Conservation (phyloP, 2,329 filamentous ascomycete species). For the Pseudopithomyces chartarum region DNA sequence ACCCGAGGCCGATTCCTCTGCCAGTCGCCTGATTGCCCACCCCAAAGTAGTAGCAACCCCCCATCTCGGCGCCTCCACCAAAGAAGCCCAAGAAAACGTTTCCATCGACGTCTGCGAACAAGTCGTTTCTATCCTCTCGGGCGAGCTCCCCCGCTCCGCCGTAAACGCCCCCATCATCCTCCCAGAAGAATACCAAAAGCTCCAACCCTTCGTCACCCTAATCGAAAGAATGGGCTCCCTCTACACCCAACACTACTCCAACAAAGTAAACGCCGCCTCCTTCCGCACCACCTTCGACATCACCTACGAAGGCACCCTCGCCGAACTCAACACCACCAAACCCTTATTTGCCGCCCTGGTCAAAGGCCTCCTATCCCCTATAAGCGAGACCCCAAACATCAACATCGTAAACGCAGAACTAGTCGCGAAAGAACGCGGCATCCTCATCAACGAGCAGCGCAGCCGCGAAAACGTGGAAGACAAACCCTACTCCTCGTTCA, state of each 20-base stretch:
- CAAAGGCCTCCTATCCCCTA: conserved; percentile 73
- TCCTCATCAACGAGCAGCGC: conserved; percentile 76
- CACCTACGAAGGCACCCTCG: conserved; percentile 76
- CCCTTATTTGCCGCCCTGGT: conserved; percentile 79
- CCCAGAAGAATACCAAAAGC: conserved; percentile 77
- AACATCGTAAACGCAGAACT: conserved; percentile 84
- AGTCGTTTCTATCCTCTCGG: conserved; percentile 73
- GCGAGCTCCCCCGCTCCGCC: conserved; percentile 74
- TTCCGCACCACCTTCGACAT: conserved; percentile 75
- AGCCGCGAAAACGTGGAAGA: conserved; percentile 64
- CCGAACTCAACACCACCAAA: conserved; percentile 73
- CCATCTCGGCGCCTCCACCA: conserved; percentile 78
- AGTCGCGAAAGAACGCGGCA: conserved; percentile 76
- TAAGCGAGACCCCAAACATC: conserved; percentile 71
- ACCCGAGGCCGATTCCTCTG: conserved; percentile 62
- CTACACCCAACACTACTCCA: conserved; percentile 76
- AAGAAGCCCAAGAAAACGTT: conserved; percentile 84
- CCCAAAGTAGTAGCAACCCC: conserved; percentile 77
- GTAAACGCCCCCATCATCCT: conserved; percentile 84
- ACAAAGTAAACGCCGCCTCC: conserved; percentile 37
- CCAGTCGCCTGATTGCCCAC: conserved; percentile 68
- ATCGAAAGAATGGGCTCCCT: conserved; percentile 80
- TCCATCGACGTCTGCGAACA: conserved; percentile 83
- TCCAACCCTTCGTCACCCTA: conserved; percentile 76
- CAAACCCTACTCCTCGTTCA: conserved; percentile 69